Conservation (phyloP, 2,329 filamentous ascomycete genomes). For the Rhynchosporium secalis region DNA sequence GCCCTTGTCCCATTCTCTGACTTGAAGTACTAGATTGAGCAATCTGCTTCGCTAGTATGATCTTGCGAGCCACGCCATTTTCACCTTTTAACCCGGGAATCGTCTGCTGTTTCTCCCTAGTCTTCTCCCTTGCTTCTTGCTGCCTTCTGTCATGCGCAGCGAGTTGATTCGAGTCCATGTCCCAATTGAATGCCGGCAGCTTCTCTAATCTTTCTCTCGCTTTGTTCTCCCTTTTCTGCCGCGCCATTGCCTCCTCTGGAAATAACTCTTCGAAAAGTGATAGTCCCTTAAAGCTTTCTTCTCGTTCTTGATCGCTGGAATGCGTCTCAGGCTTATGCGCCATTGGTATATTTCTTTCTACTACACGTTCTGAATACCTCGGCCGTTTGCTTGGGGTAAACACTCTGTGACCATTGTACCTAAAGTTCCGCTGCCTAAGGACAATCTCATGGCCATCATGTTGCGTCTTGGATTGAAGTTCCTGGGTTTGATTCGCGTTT, state of each 20-base stretch:
- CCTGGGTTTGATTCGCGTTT: background rate
- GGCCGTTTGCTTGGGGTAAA: background rate
- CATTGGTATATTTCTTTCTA: background rate
- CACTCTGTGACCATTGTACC: background rate
- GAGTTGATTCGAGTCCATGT: constrained; percentile 1
- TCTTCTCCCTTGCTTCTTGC: background rate
- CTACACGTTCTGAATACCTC: background rate
- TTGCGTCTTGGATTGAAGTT: background rate
- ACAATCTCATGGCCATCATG: background rate
- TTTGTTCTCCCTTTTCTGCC: constrained; percentile 10
- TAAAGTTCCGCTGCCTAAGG: background rate
- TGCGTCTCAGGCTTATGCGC: constrained; percentile 9
- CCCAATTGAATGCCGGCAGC: constrained; percentile 36
- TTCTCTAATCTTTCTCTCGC: constrained; percentile 30
- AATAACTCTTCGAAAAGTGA: constrained; percentile 53
- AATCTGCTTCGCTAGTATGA: background rate
- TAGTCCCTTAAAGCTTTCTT: background rate
- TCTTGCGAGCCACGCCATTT: background rate
- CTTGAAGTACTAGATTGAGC: too few relatives aligned
- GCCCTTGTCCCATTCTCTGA: too few relatives aligned
- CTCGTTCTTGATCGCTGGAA: background rate
- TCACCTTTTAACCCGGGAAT: constrained; percentile 9
- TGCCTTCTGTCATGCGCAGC: constrained; percentile 5
- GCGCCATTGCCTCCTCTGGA: constrained; percentile 48
- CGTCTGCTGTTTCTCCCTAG: constrained; percentile 1